phyloP scores from a whole-genome alignment of 2,329 filamentous ascomycete species.

The Aspergillus spinulosporus region DNA sequence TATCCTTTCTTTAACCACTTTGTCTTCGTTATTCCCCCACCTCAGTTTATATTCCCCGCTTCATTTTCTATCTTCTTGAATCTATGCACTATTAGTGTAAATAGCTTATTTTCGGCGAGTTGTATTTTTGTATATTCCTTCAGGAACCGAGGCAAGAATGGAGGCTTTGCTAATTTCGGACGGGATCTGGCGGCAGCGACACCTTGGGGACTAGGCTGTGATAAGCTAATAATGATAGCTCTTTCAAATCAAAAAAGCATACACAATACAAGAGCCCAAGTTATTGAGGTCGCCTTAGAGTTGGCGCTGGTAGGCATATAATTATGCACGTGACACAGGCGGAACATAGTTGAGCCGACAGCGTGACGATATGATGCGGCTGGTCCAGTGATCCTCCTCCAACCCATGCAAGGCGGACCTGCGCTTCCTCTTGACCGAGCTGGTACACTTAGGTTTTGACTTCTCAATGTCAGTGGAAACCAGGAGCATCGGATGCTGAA shows the following conservation, averaged over 20 bases:
- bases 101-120: conserved; percentile 5
- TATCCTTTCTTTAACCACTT: conserved; percentile 8
- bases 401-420: not conserved
- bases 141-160: conserved; percentile 3
- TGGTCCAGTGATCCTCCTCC: conserved; percentile 13
- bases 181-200: not conserved
- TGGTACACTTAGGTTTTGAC: not conserved
- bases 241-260: not conserved
- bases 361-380: conserved; percentile 10
- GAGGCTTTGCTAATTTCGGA: not conserved
- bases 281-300: not conserved
- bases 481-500: conserved; percentile 12
- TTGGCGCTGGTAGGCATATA: not conserved
- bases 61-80: not conserved
- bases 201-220: not conserved
- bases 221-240: conserved; percentile 5
- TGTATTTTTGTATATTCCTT: conserved; percentile 19
- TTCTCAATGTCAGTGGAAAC: not conserved
- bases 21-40: conserved; percentile 12
- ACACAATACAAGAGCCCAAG: not conserved
- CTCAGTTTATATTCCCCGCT: conserved; percentile 9
- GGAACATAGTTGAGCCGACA: conserved; percentile 13
- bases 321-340: conserved; percentile 5
- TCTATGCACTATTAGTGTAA: not conserved
- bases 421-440: not conserved